Conservation (phyloP, 225 moss, liverwort and hornwort genomes). For the Antitrichia curtipendula region DNA sequence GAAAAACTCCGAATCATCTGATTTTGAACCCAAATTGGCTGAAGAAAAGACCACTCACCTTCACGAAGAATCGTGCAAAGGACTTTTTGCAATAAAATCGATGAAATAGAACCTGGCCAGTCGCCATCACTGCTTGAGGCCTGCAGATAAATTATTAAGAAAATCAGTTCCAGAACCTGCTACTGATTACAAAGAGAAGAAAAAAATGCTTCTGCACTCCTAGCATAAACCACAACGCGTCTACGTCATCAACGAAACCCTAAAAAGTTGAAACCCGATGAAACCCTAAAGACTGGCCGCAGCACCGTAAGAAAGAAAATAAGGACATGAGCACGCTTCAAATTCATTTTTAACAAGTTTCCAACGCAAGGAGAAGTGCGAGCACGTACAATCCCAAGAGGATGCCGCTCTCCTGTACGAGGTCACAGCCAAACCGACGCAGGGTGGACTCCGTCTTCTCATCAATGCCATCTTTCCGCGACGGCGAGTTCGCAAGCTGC, state of each 20-base stretch:
- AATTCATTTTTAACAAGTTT: background rate
- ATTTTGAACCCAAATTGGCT: background rate
- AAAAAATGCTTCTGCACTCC: background rate
- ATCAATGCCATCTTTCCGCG: slow-evolving; percentile 83
- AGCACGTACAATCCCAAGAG: slow-evolving; percentile 66
- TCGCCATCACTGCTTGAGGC: slow-evolving; percentile 99
- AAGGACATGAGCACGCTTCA: background rate
- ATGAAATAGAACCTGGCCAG: slow-evolving; percentile 95
- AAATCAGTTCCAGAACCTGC: background rate
- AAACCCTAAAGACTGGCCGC: slow-evolving; percentile 3
- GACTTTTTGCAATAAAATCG: slow-evolving; percentile 99
- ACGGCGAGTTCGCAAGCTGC: slow-evolving; percentile 81
- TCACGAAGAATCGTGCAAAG: slow-evolving; percentile 84
- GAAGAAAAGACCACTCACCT: slow-evolving; percentile 29
- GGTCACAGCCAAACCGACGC: slow-evolving; percentile 88
- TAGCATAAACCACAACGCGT: background rate
- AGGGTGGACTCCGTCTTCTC: slow-evolving; percentile 61
- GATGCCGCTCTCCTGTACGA: slow-evolving; percentile 95
- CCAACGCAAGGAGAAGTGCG: background rate
- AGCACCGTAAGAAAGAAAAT: background rate
- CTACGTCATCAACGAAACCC: background rate
- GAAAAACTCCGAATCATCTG: background rate
- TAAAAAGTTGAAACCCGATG: background rate
- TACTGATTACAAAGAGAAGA: background rate
- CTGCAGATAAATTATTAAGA: slow-evolving; percentile 9